Base-by-base conservation (phyloP, 495 filamentous ascomycete species). In the Thermothielavioides terrestris region DNA sequence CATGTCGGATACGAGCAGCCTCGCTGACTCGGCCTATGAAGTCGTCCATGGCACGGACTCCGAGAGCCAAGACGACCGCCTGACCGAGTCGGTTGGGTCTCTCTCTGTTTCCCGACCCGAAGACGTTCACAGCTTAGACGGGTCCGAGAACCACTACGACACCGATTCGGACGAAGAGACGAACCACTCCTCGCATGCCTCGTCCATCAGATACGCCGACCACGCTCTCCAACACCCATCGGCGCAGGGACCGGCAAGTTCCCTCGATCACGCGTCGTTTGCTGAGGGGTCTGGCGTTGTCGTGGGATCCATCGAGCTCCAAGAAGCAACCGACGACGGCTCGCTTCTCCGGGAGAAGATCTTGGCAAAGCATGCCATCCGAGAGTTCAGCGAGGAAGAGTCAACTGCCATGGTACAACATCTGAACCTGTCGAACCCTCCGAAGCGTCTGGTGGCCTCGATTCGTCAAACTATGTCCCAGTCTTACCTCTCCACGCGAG, bases 381-480 rank as follows among this genome's bases (percentile, higher is more conserved):
- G 65, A n/a, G 69, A 79, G 45, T 78, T 80, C 49, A 72, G 69
- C 40, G 76, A 77, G 36, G 61, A 68, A 6, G 73, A 79, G 52
- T 72, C 78, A 10, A 64, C 72, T 4, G 66, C 68, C 22, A 54
- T 83, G 41, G 70, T 71, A 31, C 53, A 66, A 14, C 57, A 66
- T 22, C 53, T 79, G 18, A 58, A 63, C 15, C 35, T 71, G 21
- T 25, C 56, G 7, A 44, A 58, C 23, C 42, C 57, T 3, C 67
- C 71, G 2, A 66, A 62, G 37, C 68, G 67, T 25, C 44, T 81
- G 18, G 73, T 74, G 51, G 76, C 74, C 37, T 81, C 81, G 1
- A 73, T 88, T 20, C 77, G 83, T 46, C 84, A 87, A 61, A 86
- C 78, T 28, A 86, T 89, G 83, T 80, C 77, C 32, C 80, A 77